Conservation (phyloP, 805 yeast genomes). For the Wickerhamomyces rabaulensis region DNA sequence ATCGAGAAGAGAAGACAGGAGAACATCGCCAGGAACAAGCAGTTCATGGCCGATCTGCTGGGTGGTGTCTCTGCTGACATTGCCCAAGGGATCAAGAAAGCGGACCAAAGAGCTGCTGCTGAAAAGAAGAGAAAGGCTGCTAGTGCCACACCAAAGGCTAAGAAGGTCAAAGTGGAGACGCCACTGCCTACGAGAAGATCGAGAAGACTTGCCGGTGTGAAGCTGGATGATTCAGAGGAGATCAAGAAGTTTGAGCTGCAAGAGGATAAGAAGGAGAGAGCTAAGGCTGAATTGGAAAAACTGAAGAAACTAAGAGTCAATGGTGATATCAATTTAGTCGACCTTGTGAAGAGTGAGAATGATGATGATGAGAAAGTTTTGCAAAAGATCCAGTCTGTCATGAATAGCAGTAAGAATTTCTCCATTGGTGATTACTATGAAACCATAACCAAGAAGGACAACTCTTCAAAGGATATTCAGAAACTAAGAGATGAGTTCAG, state of each 20-base stretch:
- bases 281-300: constrained; percentile 38
- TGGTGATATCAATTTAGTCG: constrained; percentile 62
- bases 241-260: constrained; percentile 18
- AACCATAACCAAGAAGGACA: constrained; percentile 35
- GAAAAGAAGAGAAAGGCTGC: constrained; percentile 16
- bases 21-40: constrained; percentile 80
- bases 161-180: constrained; percentile 22
- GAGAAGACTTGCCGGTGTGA: constrained; percentile 69
- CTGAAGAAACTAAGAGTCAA: constrained; percentile 53
- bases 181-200: constrained; percentile 66
- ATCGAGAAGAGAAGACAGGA: constrained; percentile 69
- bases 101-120: constrained; percentile 20
- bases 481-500: constrained; percentile 50
- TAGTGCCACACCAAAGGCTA: constrained; percentile 13
- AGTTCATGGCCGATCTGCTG: constrained; percentile 62
- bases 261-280: constrained; percentile 27
- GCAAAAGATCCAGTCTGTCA: constrained; percentile 25
- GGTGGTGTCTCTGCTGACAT: constrained; percentile 52
- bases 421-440: constrained; percentile 73
- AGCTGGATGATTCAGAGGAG: constrained; percentile 44
- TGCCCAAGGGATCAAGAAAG: constrained; percentile 38
- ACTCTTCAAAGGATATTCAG: constrained; percentile 36
- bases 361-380: constrained; percentile 32
- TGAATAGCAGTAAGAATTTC: constrained; percentile 28
- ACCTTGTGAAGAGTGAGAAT: constrained; percentile 42